Evolutionary conservation across 768 basidiomycete species (phyloP).

Genomic region (Tubosaeta sp.): DNA sequence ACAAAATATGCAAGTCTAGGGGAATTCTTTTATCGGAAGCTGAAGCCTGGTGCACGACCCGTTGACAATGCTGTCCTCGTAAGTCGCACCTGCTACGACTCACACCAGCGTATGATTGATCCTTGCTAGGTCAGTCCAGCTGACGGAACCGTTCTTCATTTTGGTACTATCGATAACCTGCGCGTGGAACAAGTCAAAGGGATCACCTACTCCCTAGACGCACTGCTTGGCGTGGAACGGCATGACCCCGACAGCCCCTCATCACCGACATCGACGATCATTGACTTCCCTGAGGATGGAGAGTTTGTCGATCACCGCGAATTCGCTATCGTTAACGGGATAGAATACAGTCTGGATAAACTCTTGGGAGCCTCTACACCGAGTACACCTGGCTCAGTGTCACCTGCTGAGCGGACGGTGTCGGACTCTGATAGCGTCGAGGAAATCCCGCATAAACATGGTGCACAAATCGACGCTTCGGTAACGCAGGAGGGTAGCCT

Average conservation of each 20-base stretch:
- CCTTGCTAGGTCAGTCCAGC: slow-evolving; percentile 78
- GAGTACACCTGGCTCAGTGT: slow-evolving; percentile 37
- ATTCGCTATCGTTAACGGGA: slow-evolving; percentile 96
- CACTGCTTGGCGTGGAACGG: slow-evolving; percentile 76
- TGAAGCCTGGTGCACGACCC: slow-evolving; percentile 79
- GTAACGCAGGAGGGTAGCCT: slow-evolving; percentile 53
- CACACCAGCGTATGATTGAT: neutral
- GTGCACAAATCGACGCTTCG: slow-evolving; percentile 70
- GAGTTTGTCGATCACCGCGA: slow-evolving; percentile 78
- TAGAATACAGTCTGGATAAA: slow-evolving; percentile 89
- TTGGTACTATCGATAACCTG: slow-evolving; percentile 74
- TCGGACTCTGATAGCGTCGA: slow-evolving; percentile 24
- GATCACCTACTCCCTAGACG: slow-evolving; percentile 93
- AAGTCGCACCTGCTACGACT: slow-evolving; percentile 15
- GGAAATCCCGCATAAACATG: slow-evolving; percentile 50
- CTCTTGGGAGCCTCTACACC: slow-evolving; percentile 62
- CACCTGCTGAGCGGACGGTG: slow-evolving; percentile 19
- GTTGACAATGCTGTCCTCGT: slow-evolving; percentile 75
- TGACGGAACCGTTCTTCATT: slow-evolving; percentile 89
- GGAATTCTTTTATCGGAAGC: slow-evolving; percentile 89
- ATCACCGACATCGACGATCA: slow-evolving; percentile 37
- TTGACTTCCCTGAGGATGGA: slow-evolving; percentile 40
- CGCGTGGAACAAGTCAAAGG: slow-evolving; percentile 97
- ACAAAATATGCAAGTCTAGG: slow-evolving; percentile 81
- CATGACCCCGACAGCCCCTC: slow-evolving; percentile 38